phyloP scores from a whole-genome alignment of 1,139 yeast genomes.

The Candida pseudocylindracea region DNA sequence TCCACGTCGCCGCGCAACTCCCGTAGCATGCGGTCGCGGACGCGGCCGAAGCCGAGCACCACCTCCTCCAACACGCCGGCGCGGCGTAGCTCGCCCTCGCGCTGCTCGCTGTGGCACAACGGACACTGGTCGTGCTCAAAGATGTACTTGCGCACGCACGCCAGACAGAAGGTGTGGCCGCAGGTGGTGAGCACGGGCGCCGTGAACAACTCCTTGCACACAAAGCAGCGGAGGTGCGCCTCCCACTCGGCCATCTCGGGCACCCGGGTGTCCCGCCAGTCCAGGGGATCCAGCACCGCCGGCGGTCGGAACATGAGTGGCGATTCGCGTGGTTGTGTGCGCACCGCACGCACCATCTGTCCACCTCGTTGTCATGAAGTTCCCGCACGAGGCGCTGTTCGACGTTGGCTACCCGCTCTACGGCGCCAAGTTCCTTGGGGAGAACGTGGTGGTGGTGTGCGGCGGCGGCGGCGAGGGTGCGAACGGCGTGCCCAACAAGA shows the following conservation, averaged over 20 bases:
- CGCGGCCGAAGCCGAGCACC: conserved; percentile 25
- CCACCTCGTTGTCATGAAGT: neutral
- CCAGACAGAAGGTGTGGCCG: conserved; percentile 80
- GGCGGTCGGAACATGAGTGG: too few species aligned
- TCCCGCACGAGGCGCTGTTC: conserved; percentile 5
- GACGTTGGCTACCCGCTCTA: conserved; percentile 67
- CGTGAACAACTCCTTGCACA: conserved; percentile 68
- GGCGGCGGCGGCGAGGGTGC: conserved; percentile 96
- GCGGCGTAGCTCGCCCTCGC: conserved; percentile 48
- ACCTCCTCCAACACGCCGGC: conserved; percentile 59
- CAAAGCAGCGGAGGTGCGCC: conserved; percentile 56
- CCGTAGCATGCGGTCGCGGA: conserved; percentile 14
- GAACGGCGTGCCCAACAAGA: conserved; percentile 69
- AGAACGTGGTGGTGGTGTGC: conserved; percentile 41
- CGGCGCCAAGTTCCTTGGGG: conserved; percentile 49
- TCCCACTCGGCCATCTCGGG: conserved; percentile 46
- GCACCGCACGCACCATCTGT: too few species aligned
- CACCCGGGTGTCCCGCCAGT: conserved; percentile 30
- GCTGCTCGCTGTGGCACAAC: conserved; percentile 47
- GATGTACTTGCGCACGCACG: conserved; percentile 61
- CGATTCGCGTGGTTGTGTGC: too few species aligned
- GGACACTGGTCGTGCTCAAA: conserved; percentile 49
- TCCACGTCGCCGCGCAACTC: too few species aligned
- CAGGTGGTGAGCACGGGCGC: conserved; percentile 80
- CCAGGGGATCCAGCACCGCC: conserved; percentile 31